phyloP scores from a whole-genome alignment of 768 basidiomycete species.

The Podaxis rugospora region DNA sequence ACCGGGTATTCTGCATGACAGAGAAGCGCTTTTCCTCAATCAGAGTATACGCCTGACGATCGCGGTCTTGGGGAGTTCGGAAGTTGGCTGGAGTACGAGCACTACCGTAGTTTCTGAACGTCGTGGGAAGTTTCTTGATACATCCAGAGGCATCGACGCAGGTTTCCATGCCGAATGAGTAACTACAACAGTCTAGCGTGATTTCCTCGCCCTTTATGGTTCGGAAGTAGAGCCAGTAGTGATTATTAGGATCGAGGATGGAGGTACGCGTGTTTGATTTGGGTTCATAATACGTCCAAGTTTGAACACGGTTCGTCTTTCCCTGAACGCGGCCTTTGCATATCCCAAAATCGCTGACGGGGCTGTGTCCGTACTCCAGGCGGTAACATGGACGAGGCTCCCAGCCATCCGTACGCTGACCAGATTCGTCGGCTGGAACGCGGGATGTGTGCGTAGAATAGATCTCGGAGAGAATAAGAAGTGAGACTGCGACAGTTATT shows the following conservation, averaged over 20 bases:
- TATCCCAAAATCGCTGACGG: conserved; percentile 44
- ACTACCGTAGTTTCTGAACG: conserved; percentile 1
- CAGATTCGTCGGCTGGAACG: not conserved
- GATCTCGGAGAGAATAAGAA: conserved; percentile 1
- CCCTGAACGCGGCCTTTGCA: conserved; percentile 30
- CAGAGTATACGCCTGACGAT: not conserved
- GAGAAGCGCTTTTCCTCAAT: not conserved
- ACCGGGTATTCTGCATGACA: not conserved
- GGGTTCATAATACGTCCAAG: conserved; percentile 16
- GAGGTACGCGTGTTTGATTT: conserved; percentile 19
- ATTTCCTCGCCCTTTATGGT: conserved; percentile 36
- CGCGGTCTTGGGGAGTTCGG: not conserved
- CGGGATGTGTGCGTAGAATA: not conserved
- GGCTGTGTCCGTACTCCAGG: conserved; percentile 30
- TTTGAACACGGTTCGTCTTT: conserved; percentile 9
- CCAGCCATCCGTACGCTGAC: not conserved
- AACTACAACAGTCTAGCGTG: conserved; percentile 28
- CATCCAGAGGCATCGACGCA: conserved; percentile 2
- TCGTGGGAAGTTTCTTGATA: not conserved
- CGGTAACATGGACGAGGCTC: conserved; percentile 20
- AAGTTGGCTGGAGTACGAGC: conserved; percentile 5
- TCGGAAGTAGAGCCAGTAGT: conserved; percentile 48
- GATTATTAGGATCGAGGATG: conserved; percentile 39
- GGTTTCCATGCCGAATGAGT: not conserved
- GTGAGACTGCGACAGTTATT: not conserved